Conservation (phyloP, 768 basidiomycete genomes). For the Ramaria rubella region DNA sequence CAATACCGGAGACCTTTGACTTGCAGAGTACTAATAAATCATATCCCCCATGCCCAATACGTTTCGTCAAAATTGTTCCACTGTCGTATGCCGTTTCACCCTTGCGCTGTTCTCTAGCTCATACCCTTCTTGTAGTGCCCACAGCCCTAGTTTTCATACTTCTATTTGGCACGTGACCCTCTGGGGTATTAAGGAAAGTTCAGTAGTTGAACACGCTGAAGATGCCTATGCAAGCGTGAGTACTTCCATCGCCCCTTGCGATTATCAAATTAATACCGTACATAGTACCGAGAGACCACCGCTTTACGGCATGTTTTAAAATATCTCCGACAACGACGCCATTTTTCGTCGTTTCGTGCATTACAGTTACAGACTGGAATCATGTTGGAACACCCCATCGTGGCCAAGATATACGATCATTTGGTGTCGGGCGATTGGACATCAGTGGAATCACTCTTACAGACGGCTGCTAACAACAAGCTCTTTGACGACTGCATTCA, state of each 20-base stretch:
- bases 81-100: constrained; percentile 47
- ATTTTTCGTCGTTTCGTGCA: constrained; percentile 56
- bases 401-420: constrained; percentile 56
- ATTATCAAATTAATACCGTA: background rate
- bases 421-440: constrained; percentile 66
- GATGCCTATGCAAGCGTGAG: constrained; percentile 57
- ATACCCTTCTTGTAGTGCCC: constrained; percentile 41
- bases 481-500: constrained; percentile 58
- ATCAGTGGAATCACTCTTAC: constrained; percentile 48
- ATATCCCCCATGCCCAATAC: constrained; percentile 55
- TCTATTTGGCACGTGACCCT: constrained; percentile 74
- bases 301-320: constrained; percentile 66
- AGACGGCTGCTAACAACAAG: constrained; percentile 41
- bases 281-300: constrained; percentile 53
- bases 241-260: background rate
- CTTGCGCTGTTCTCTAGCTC: background rate
- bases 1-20: constrained; percentile 54
- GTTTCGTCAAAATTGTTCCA: constrained; percentile 69
- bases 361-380: constrained; percentile 51
- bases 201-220: constrained; percentile 49
- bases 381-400: constrained; percentile 61
- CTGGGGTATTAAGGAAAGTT: constrained; percentile 49
- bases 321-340: constrained; percentile 69
- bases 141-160: constrained; percentile 66
- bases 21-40: constrained; percentile 49